A percentile compares a stretch with the other conserved stretches of the same genome.
Conservation (phyloP, 2,329 filamentous ascomycete species). For the Hymenoscyphus repandus region DNA sequence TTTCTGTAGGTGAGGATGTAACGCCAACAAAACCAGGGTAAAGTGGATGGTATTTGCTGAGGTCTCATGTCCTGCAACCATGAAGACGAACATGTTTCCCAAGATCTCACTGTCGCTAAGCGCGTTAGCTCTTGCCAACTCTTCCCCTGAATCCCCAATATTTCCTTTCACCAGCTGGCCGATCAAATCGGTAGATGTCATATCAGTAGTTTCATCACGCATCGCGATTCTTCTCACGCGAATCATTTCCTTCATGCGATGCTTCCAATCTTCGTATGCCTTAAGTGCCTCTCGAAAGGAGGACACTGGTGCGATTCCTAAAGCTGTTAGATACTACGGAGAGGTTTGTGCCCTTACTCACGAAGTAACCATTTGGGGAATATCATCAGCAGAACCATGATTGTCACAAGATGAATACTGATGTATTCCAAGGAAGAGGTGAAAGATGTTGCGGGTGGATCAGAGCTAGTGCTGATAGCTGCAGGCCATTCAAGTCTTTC, state of each 20-base stretch:
- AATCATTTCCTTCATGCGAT: constrained; percentile 16
- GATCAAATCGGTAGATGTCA: not conserved
- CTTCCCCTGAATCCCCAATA: not conserved
- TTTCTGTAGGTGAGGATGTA: constrained; percentile 57
- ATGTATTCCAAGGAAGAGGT: constrained; percentile 5
- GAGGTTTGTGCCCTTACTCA: not conserved
- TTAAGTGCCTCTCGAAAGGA: constrained; percentile 3
- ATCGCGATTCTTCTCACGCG: constrained; percentile 6
- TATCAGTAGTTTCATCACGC: not conserved
- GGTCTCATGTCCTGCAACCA: constrained; percentile 73
- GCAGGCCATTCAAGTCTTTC: constrained; percentile 54
- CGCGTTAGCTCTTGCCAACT: not conserved
- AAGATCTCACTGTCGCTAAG: constrained; percentile 59
- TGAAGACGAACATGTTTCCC: constrained; percentile 64
- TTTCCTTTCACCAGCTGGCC: constrained; percentile 7
- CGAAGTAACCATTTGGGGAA: constrained; percentile 7
- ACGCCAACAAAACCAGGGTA: constrained; percentile 61
- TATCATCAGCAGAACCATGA: constrained; percentile 5
- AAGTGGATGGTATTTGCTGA: constrained; percentile 72
- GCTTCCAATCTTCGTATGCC: constrained; percentile 13
- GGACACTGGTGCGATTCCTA: not conserved
- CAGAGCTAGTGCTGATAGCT: constrained; percentile 21
- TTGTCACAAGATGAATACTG: constrained; percentile 1
- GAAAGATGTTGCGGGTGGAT: constrained; percentile 6
- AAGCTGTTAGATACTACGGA: not conserved